Evolutionary conservation across 805 yeast species (phyloP).

Genomic region (Ogataea wickerhamii): DNA sequence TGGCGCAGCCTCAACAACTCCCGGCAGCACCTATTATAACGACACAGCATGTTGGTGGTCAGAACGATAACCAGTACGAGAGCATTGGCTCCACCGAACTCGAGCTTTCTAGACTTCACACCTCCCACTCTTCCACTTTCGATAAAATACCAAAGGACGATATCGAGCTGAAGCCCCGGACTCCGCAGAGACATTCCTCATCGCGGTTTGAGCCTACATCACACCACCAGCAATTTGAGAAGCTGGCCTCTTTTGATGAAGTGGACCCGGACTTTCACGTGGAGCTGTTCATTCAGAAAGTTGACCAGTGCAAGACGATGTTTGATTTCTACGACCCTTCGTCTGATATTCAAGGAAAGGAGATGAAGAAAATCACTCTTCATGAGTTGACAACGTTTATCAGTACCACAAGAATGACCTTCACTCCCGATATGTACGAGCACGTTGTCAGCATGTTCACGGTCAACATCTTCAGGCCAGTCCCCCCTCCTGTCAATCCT

Average conservation of each 20-base stretch:
- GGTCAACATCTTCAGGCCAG: conserved; percentile 85
- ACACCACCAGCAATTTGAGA: conserved; percentile 58
- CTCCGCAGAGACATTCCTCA: conserved; percentile 89
- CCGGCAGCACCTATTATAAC: conserved; percentile 4
- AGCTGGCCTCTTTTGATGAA: conserved; percentile 84
- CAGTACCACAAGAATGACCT: conserved; percentile 74
- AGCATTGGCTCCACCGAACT: conserved; percentile 20
- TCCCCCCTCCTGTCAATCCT: conserved; percentile 98
- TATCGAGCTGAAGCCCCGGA: conserved; percentile 64
- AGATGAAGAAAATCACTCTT: conserved; percentile 79
- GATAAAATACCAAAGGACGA: conserved; percentile 53
- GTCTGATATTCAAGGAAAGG: conserved; percentile 87
- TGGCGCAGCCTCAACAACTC: conserved; percentile 12
- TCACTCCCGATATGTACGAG: conserved; percentile 86
- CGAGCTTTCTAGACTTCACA: conserved; percentile 28
- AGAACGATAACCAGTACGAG: conserved; percentile 7
- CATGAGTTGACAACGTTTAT: conserved; percentile 89
- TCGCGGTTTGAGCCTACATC: conserved; percentile 83
- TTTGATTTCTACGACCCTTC: conserved; percentile 95
- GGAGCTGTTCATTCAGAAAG: conserved; percentile 77
- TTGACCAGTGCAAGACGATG: conserved; percentile 91
- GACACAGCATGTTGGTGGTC: conserved; percentile 4
- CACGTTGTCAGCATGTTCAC: conserved; percentile 89
- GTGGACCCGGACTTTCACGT: conserved; percentile 75
- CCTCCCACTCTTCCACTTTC: conserved; percentile 27